Evolutionary conservation across 2,329 filamentous ascomycete genomes (phyloP).

Genomic region (Aaosphaeria arxii): DNA sequence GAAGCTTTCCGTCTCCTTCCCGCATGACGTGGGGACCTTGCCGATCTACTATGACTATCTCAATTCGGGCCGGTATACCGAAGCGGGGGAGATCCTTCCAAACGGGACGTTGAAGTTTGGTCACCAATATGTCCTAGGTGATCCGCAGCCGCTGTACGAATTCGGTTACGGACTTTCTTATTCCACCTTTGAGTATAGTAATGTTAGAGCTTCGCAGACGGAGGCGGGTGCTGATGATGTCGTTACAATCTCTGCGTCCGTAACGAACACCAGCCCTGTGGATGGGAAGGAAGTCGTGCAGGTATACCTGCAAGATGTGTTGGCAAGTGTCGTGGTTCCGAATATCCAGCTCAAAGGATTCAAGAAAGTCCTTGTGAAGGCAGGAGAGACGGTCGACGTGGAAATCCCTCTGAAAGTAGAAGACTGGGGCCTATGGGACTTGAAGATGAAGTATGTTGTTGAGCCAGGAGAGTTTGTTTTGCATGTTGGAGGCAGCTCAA

Average conservation of each 20-base stretch:
- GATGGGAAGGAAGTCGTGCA: slow-evolving; percentile 68
- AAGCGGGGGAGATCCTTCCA: slow-evolving; percentile 51
- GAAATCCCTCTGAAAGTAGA: slow-evolving; percentile 50
- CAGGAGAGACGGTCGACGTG: slow-evolving; percentile 57
- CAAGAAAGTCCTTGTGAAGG: slow-evolving; percentile 60
- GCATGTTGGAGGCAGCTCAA: slow-evolving; percentile 58
- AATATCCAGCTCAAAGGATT: slow-evolving; percentile 66
- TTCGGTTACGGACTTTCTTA: slow-evolving; percentile 69
- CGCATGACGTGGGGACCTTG: slow-evolving; percentile 62
- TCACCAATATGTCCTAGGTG: slow-evolving; percentile 62
- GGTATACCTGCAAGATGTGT: slow-evolving; percentile 62
- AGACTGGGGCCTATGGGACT: slow-evolving; percentile 56
- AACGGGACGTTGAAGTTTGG: slow-evolving; percentile 65
- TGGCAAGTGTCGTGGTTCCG: slow-evolving; percentile 62
- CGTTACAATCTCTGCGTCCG: slow-evolving; percentile 57
- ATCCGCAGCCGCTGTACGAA: slow-evolving; percentile 58
- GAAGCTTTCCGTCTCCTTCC: slow-evolving; percentile 65
- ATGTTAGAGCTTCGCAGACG: slow-evolving; percentile 50
- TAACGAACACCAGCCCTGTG: slow-evolving; percentile 57
- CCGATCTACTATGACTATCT: slow-evolving; percentile 72
- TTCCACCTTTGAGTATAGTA: slow-evolving; percentile 59
- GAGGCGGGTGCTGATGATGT: slow-evolving; percentile 51
- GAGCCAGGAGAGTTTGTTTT: slow-evolving; percentile 68
- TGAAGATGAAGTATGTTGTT: slow-evolving; percentile 67
- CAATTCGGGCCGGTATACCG: slow-evolving; percentile 59